Evolutionary conservation across 78 protist genomes (phyloP), one percentile per base, ranked within the genome.

Genomic region (Chrysochromulina parva): DNA sequence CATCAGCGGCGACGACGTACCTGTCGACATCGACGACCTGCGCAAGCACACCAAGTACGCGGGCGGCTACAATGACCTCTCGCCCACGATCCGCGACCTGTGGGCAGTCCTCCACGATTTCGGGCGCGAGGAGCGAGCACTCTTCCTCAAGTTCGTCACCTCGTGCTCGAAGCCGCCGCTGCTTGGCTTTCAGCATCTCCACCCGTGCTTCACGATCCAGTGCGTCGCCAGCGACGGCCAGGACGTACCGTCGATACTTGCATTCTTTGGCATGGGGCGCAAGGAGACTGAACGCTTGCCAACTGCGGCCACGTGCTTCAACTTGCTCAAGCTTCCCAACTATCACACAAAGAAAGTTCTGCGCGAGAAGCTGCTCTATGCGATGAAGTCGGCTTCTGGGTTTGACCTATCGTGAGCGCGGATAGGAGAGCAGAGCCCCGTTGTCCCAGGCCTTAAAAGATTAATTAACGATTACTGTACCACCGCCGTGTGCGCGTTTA

Each of bases 241-340:
- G 84, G 38, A 50, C 54, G 26, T 50, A 60, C 47, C 88, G 24
- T 17, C 57, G 48, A 28, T 65, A 6, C 67, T 62, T 48, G 53
- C 84, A 28, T 52, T 81, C 28, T 84, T 91, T 7, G 81, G 85
- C 28, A 11, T 62, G 17, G 66, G 52, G 6, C 53, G 59, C 50
- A 9, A 26, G 53, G 81, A 59, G 26, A 58, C 54, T 17, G n/a
- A 20, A 22, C 55, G 66, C 14, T 86, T 91, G 73, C 93, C 93
- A 24, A 59, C 90, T 14, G 71, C 93, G 13, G 58, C 82, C 48
- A 91, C 93, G 14, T 91, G 93, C 89, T 91, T 91, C 52, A 91
- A 91, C 82, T 1, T 85, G 62, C 88, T 91, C 76, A 71, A 66
- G n/a, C 78, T 91, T n/a, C 93, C 93, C n/a, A 74, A 54, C 76